Evolutionary conservation across 2,329 filamentous ascomycete genomes (phyloP).

Genomic region (Sclerotinia subarctica): DNA sequence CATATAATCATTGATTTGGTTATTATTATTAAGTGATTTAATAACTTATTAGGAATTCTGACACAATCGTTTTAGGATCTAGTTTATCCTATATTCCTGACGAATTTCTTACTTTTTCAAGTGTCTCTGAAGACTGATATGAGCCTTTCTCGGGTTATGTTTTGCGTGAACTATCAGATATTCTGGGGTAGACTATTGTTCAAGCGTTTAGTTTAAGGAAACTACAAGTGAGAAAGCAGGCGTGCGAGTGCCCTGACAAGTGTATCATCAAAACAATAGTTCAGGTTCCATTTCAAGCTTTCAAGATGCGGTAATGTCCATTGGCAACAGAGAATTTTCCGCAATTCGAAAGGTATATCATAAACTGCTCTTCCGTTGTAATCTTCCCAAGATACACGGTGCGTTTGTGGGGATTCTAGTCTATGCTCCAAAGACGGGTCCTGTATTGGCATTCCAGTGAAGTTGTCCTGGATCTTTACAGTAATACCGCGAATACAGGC

Average conservation of each 20-base stretch:
- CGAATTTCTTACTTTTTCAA: too few relatives aligned
- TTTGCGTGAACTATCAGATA: neutral
- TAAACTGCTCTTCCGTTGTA: too few relatives aligned
- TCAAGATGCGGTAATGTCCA: neutral
- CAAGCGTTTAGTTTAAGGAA: neutral
- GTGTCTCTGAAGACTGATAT: too few relatives aligned
- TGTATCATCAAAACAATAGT: neutral
- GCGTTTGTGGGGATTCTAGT: neutral
- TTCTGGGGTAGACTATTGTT: neutral
- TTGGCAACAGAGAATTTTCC: neutral
- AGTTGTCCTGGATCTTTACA: neutral
- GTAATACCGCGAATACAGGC: neutral
- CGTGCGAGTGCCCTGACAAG: neutral
- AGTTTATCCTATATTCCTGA: too few relatives aligned
- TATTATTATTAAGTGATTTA: too few relatives aligned
- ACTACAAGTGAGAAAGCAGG: neutral
- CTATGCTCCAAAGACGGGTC: neutral
- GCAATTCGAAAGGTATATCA: neutral
- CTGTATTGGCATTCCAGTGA: too few relatives aligned
- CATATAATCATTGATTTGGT: too few relatives aligned
- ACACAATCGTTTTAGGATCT: too few relatives aligned
- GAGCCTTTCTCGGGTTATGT: too few relatives aligned
- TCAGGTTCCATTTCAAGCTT: neutral
- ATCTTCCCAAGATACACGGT: too few relatives aligned
- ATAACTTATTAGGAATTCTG: too few relatives aligned